Base-by-base conservation (phyloP, 176 grass and related monocot genomes). In the Zoysia japonica region DNA sequence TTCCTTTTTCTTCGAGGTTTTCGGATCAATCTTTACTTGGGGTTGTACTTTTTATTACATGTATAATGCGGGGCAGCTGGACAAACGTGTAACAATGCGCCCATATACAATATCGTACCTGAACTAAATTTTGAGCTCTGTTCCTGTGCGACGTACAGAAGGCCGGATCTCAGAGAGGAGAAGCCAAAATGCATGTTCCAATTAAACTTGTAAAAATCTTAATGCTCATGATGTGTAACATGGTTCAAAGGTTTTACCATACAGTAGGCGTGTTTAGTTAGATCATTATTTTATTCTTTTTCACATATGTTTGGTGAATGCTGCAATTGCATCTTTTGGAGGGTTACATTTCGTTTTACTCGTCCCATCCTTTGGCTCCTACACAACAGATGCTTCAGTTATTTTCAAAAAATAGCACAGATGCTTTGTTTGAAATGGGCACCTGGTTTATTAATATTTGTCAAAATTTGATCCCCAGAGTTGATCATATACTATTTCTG, bases 31-130 rank as follows among this genome's bases (percentile, higher is more conserved):
- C 66, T 80, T 75, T 70, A 61, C 71, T 28, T 75, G 65, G 52
- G 80, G 48, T 76, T 80, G 57, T 84, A 80, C 71, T 38, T 65
- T 80, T 64, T 37, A 19, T 79, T 71, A 80, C 77, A 43, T 85
- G 71, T 80, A 85, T 71, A 62, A 28, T 28, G 71, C 51, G 71
- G 47, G 83, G 49, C 71, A 42, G n/a, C 57, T 70, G 49, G 72
- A 85, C 79, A 80, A 85, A 41, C 39, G 13, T 80, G 82, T 80
- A 65, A 65, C 41, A 69, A 40, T 47, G 64, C 9, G 17, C 76
- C 42, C 54, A 35, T 75, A 80, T 76, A 76, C 55, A 71, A 71
- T 65, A 65, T 57, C 49, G 80, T 80, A 88, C 71, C 17, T 47
- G 61, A 76, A 70, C 79, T 77, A 57, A 71, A 87, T 35, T 36